These are phyloP conservation scores for Gloeostereum incarnatum DNA, from an alignment of 768 basidiomycete genomes.

Conservation along the genomic window DNA sequence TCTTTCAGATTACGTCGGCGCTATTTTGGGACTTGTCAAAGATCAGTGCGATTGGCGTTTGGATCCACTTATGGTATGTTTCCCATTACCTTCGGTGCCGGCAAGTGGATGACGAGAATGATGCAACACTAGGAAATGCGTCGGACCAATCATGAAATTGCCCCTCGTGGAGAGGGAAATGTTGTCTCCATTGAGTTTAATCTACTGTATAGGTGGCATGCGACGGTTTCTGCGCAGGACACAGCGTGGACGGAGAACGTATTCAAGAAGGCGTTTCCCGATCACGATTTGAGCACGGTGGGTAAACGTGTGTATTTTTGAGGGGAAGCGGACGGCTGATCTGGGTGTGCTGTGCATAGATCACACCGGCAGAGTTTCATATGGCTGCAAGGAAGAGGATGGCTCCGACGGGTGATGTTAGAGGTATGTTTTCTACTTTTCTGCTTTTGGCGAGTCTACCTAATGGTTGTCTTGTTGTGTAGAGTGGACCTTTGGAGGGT, in stretches of 20 bases:
- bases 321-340: no score
- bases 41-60: slow-evolving; percentile 61
- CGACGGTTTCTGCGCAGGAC: slow-evolving; percentile 39
- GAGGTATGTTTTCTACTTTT: no score
- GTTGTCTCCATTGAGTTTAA: slow-evolving; percentile 74
- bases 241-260: slow-evolving; percentile 38
- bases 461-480: no score
- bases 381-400: slow-evolving; percentile 4
- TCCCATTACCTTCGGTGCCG: background rate
- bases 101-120: slow-evolving; percentile 1
- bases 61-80: slow-evolving; percentile 50
- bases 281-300: no score
- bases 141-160: slow-evolving; percentile 37
- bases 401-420: slow-evolving; percentile 10
- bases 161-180: slow-evolving; percentile 66
- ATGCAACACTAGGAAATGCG: slow-evolving; percentile 33
- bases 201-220: slow-evolving; percentile 46
- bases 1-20: slow-evolving; percentile 59
- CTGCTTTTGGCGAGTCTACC: no score
- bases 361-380: slow-evolving; percentile 5
- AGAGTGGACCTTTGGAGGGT: slow-evolving; percentile 41
- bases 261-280: no score
- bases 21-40: slow-evolving; percentile 60
- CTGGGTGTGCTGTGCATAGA: no score
- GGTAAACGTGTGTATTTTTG: no score